These are phyloP conservation scores for Pseudopithomyces chartarum DNA, from an alignment of 2,329 filamentous ascomycete genomes.

Conservation along the genomic window DNA sequence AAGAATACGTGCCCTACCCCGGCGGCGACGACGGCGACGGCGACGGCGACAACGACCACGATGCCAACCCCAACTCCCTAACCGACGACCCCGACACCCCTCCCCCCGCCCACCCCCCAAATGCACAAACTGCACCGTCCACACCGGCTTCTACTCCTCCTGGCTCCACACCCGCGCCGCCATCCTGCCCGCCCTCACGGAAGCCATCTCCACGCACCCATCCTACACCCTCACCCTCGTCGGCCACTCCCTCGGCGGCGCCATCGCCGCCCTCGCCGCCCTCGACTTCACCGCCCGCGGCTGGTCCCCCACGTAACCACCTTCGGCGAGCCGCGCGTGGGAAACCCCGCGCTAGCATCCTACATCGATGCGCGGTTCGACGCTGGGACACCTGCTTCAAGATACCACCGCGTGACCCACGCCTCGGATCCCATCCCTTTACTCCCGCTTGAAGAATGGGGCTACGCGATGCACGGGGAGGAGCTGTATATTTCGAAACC, in stretches of 20 bases:
- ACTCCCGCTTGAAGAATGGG: conserved; percentile 85
- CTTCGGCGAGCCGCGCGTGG: conserved; percentile 81
- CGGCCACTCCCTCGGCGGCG: conserved; percentile 90
- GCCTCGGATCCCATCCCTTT: conserved; percentile 85
- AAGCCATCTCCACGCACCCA: conserved; percentile 65
- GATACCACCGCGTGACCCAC: conserved; percentile 83
- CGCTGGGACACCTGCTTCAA: conserved; percentile 26
- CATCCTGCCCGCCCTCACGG: conserved; percentile 70
- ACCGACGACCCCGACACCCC: conserved; percentile 20
- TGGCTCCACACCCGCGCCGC: conserved; percentile 76
- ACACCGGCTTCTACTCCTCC: conserved; percentile 84
- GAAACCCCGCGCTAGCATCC: conserved; percentile 57
- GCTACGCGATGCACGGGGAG: conserved; percentile 80
- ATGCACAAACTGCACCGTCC: conserved; percentile 89
- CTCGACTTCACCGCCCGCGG: conserved; percentile 80
- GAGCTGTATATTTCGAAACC: conserved; percentile 84
- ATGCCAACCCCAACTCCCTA: conserved; percentile 28
- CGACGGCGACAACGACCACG: conserved; percentile 51
- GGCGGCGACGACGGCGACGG: conserved; percentile 50
- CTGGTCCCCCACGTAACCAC: conserved; percentile 79
- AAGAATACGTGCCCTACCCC: conserved; percentile 89
- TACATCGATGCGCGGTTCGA: conserved; percentile 62
- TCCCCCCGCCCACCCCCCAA: conserved; percentile 50
- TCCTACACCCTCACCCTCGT: conserved; percentile 77
- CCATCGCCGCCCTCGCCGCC: conserved; percentile 84